phyloP scores from a whole-genome alignment of 495 filamentous ascomycete genomes.

The Penicillium atrosanguineum region DNA sequence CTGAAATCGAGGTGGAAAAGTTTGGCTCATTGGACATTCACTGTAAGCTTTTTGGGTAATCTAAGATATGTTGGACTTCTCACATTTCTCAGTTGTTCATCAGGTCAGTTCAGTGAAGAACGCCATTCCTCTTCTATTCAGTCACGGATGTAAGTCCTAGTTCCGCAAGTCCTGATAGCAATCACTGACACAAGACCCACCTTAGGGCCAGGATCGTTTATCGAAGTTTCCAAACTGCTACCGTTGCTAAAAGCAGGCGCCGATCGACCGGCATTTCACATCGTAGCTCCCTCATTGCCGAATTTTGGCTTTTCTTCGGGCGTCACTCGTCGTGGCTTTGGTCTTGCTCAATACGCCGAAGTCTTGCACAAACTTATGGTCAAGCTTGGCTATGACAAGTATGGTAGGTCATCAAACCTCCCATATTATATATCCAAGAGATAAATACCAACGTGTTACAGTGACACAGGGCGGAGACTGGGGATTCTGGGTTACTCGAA shows the following conservation, averaged over 20 bases:
- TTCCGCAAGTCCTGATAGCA: not conserved
- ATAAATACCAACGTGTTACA: conserved; percentile 11
- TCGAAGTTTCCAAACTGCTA: conserved; percentile 39
- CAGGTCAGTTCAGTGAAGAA: conserved; percentile 28
- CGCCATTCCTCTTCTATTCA: conserved; percentile 45
- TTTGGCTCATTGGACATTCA: conserved; percentile 43
- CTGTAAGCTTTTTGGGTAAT: conserved; percentile 16
- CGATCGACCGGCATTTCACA: conserved; percentile 35
- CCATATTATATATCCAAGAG: not conserved
- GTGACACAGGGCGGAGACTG: conserved; percentile 67
- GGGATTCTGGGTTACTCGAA: conserved; percentile 61
- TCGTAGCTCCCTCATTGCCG: conserved; percentile 44
- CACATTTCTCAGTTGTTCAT: conserved; percentile 31
- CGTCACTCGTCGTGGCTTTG: conserved; percentile 47
- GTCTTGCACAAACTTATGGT: conserved; percentile 65
- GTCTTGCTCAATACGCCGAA: conserved; percentile 59
- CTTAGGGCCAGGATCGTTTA: conserved; percentile 38
- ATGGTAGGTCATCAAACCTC: conserved; percentile 38
- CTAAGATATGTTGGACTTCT: not conserved
- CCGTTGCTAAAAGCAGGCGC: conserved; percentile 24
- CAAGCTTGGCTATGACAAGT: conserved; percentile 61
- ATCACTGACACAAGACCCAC: not conserved
- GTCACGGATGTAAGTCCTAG: conserved; percentile 40
- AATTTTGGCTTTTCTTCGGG: conserved; percentile 43
- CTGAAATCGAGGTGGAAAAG: conserved; percentile 39